These are phyloP conservation scores for Penicillium sp. DNA, from an alignment of 2,329 filamentous ascomycete genomes.

Conservation along the genomic window DNA sequence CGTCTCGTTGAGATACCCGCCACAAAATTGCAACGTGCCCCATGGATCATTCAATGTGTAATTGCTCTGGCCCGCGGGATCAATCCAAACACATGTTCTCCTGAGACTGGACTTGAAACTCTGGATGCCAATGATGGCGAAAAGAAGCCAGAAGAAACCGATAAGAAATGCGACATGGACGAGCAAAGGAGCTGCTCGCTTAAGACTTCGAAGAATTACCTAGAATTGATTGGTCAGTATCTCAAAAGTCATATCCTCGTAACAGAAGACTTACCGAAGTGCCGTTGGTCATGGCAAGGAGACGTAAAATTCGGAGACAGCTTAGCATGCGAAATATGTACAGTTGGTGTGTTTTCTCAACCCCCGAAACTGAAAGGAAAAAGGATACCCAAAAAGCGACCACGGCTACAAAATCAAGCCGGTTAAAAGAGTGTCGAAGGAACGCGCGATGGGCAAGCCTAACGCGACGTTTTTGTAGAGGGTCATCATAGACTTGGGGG, in stretches of 20 bases:
- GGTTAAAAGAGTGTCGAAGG: constrained; percentile 90
- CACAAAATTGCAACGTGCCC: constrained; percentile 75
- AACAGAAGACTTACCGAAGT: constrained; percentile 68
- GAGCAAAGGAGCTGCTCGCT: constrained; percentile 88
- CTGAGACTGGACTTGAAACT: constrained; percentile 85
- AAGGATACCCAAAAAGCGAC: constrained; percentile 96
- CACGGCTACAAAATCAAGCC: constrained; percentile 90
- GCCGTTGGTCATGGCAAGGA: constrained; percentile 89
- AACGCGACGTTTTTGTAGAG: constrained; percentile 74
- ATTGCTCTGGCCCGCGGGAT: constrained; percentile 51
- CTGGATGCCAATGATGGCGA: constrained; percentile 94
- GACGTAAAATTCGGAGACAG: constrained; percentile 84
- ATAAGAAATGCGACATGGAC: constrained; percentile 93
- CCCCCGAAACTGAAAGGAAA: constrained; percentile 64
- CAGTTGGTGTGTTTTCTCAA: constrained; percentile 70
- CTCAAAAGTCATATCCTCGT: neutral
- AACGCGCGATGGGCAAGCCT: constrained; percentile 90
- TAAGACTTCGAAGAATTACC: constrained; percentile 92
- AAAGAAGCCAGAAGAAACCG: constrained; percentile 95
- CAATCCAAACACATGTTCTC: constrained; percentile 75
- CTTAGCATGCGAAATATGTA: constrained; percentile 97
- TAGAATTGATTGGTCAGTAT: constrained; percentile 38
- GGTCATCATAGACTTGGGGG: constrained; percentile 57
- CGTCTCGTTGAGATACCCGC: constrained; percentile 69
- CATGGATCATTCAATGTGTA: constrained; percentile 51